Conservation (phyloP, 768 basidiomycete species). For the Panellus pusillus region DNA sequence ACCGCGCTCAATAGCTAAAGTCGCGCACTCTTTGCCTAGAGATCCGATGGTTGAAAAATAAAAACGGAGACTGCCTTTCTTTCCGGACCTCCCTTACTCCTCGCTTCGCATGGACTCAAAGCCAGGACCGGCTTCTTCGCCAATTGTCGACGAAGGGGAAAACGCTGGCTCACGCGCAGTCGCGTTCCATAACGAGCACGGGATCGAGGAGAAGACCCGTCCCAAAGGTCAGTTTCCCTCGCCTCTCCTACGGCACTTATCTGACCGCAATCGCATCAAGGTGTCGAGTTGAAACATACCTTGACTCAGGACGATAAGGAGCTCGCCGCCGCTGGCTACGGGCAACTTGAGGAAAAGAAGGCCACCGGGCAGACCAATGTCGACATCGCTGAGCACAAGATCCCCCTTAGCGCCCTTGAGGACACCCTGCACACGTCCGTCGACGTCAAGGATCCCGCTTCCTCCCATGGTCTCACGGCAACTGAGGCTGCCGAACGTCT, state of each 20-base stretch:
- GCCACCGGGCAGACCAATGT: conserved; percentile 44
- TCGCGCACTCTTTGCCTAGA: neutral
- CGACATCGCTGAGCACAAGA: conserved; percentile 59
- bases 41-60: neutral
- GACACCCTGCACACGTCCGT: conserved; percentile 48
- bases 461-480: conserved; percentile 50
- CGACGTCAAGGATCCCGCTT: conserved; percentile 50
- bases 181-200: conserved; percentile 47
- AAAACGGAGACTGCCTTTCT: neutral
- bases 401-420: conserved; percentile 42
- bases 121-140: neutral
- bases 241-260: neutral
- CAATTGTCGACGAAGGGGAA: conserved; percentile 30
- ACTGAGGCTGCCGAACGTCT: conserved; percentile 56
- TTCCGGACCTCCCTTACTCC: neutral
- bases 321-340: conserved; percentile 68
- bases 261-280: neutral
- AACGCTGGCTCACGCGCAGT: conserved; percentile 43
- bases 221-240: conserved; percentile 43
- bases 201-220: conserved; percentile 44
- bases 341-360: conserved; percentile 50
- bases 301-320: conserved; percentile 68
- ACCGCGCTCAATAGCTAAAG: conserved; percentile 9
- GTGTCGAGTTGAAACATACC: conserved; percentile 55
- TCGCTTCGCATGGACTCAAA: conserved; percentile 2